These are phyloP conservation scores for Penicillium italicum DNA, from an alignment of 2,329 filamentous ascomycete genomes.

Conservation along the genomic window DNA sequence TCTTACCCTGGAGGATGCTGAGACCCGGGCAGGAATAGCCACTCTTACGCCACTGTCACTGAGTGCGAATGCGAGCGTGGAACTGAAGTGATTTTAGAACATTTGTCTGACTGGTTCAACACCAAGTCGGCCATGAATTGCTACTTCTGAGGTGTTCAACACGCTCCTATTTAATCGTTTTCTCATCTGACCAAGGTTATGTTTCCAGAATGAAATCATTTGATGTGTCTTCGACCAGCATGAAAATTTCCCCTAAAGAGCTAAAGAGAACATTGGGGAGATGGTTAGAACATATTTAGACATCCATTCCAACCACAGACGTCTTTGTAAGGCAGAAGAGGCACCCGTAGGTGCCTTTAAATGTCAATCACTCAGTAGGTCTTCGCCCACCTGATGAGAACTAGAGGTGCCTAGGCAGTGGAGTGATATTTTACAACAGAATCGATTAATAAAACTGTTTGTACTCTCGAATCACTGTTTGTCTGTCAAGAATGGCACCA, in stretches of 20 bases:
- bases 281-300: no score
- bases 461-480: not conserved
- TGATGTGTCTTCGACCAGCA: no score
- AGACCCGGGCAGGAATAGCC: slow-evolving; percentile 29
- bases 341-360: no score
- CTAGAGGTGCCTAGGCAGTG: not conserved
- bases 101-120: slow-evolving; percentile 11
- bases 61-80: slow-evolving; percentile 29
- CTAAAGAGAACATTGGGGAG: no score
- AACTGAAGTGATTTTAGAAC: slow-evolving; percentile 23
- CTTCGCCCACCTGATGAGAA: not conserved
- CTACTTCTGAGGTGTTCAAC: not conserved
- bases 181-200: not conserved
- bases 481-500: not conserved
- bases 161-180: not conserved
- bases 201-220: not conserved
- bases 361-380: not conserved
- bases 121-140: not conserved
- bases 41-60: slow-evolving; percentile 21
- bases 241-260: no score
- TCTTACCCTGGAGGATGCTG: slow-evolving; percentile 33
- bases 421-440: not conserved
- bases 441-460: not conserved
- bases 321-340: no score
- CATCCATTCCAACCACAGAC: no score